Base-by-base conservation (phyloP, 1,284 basidiomycete species). In the Cutaneotrichosporon sp. region DNA sequence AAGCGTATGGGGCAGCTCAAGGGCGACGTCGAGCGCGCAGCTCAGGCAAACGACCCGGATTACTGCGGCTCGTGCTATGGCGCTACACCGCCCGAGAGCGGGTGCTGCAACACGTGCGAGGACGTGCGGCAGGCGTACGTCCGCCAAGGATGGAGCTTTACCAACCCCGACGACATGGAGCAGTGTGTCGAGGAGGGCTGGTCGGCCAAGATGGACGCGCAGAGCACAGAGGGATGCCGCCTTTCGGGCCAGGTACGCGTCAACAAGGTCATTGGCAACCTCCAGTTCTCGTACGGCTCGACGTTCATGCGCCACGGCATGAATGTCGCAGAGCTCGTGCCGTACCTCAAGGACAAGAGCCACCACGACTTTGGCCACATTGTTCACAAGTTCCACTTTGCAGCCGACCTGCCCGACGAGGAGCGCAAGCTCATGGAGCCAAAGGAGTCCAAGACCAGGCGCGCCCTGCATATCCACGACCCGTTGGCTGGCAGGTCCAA, bases 61-160 rank as follows among this genome's bases (percentile, higher is more conserved):
- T 92, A 90, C 73, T 96, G 92, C 75, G 96, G 96, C n/a, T 92
- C 89, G 17, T 99, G 96, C 76, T 99, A 91, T 66, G 96, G 96
- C 52, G 96, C 91, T 49, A 69, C 84, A 20, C 84, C 84, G 41
- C 88, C 92, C 1, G 82, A 81, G 52, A 79, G 76, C 65, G 89
- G 89, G 5, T 99, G 96, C 77, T 98, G 96, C 76, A 91, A 99
- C 73, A 87, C 85, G 45, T 98, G 96, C 71, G 96, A 99, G 67
- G 87, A 93, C 4, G 96, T 99, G 35, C 82, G 93, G 47, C 82
- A 88, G 71, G 81, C 91, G 20, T 99, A 99, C 76, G 81, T 89
- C 44, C 83, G 86, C 67, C 84, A 86, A 64, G 94, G 94, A 14
- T 99, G 96, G 96, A 91, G 87, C 69, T 98, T 98, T 75, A 76